Evolutionary conservation across 805 yeast species (phyloP), one percentile per base, ranked within the genome.

Genomic region (Schwanniomyces occidentalis): DNA sequence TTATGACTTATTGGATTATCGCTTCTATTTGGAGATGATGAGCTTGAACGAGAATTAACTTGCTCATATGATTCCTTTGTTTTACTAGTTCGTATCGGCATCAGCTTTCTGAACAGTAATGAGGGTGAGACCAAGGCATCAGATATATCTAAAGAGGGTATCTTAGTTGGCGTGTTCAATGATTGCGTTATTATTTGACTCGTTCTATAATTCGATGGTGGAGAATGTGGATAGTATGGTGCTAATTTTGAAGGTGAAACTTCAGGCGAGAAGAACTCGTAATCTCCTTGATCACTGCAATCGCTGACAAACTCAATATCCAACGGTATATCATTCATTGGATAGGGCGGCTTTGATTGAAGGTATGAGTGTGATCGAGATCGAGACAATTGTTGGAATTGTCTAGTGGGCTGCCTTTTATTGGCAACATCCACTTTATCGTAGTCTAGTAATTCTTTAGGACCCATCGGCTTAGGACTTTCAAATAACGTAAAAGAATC

Each of bases 401-500:
- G 36, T 23, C 46, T 27, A 5, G 16, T 27, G 15, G 15, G 13
- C 22, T 27, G 15, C 15, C 18, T 27, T 27, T 16, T 22, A 14
- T 10, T 30, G 10, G 33, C 27, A 10, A 35, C 24, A 6, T 42
- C 34, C 1, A 32, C 32, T 15, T 18, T 18, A 13, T 54, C 54
- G 36, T 65, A 66, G 12, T 60, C 64, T 4, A 68, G 63, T 15
- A 67, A 44, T 27, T 56, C 62, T 44, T 60, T 58, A 2, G 73
- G 73, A 1, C 73, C 73, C 54, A 54, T 64, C 2, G 65, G 71
- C 27, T 55, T 55, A 12, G 69, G 65, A 24, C 63, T 58, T 4
- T 58, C 65, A 33, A 39, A 43, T 13, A 59, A 53, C 23, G 45
- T 27, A 24, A 47, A 45, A 16, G 63, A 43, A 14, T 52, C 61